phyloP scores from a whole-genome alignment of 495 filamentous ascomycete species.

The Tuber umbilicatum region DNA sequence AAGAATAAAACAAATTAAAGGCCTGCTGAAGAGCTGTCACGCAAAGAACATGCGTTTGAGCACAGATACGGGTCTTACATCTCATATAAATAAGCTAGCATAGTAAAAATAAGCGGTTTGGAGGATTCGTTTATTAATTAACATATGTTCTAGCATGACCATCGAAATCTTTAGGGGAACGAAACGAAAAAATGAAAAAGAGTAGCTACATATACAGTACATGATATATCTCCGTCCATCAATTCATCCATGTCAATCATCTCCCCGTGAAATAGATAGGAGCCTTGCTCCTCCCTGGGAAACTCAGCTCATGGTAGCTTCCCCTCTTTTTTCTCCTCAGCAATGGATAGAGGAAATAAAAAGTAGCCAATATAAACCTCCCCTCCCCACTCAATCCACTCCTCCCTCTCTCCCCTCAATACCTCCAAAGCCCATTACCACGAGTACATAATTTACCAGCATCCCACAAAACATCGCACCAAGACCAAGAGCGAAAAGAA shows the following conservation, averaged over 20 bases:
- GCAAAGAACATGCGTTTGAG: constrained; percentile 64
- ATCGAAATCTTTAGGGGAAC: neutral
- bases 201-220: neutral
- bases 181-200: neutral
- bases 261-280: neutral
- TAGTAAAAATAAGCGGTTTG: neutral
- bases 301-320: neutral
- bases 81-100: neutral
- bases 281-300: neutral
- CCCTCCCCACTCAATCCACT: neutral
- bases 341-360: neutral
- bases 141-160: neutral
- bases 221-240: neutral
- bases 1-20: constrained; percentile 31
- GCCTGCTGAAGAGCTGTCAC: constrained; percentile 86
- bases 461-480: neutral
- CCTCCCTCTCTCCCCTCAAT: neutral
- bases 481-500: neutral
- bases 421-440: neutral
- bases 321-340: neutral
- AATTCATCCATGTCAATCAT: neutral
- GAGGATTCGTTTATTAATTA: neutral
- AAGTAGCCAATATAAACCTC: neutral
- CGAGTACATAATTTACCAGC: neutral
- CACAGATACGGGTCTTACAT: constrained; percentile 97